phyloP scores from a whole-genome alignment of 1,284 basidiomycete genomes.

The Phellinidium pouzarii region DNA sequence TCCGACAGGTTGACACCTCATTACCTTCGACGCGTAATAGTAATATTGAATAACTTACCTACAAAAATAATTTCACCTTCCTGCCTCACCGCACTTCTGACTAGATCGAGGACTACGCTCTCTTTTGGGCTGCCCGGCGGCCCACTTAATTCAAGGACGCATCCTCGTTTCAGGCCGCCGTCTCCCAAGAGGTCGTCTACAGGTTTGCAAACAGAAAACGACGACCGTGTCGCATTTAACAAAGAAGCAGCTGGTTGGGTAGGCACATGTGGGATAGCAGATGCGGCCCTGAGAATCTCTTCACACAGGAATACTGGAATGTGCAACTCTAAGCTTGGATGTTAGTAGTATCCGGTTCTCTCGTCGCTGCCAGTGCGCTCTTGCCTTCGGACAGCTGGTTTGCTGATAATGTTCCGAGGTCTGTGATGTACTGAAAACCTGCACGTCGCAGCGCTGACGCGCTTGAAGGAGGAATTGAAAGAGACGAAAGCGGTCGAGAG shows the following conservation, averaged over 20 bases:
- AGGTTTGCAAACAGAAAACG: conserved; percentile 36
- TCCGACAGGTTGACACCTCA: background rate
- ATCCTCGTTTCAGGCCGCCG: conserved; percentile 53
- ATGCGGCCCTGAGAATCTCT: conserved; percentile 37
- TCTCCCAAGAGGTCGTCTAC: conserved; percentile 47
- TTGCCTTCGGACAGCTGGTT: conserved; percentile 41
- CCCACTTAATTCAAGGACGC: conserved; percentile 65
- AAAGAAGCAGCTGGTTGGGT: conserved; percentile 54
- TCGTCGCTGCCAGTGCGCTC: background rate
- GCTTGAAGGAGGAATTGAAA: conserved; percentile 32
- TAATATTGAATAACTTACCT: conserved; percentile 40
- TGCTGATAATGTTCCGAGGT: conserved; percentile 34
- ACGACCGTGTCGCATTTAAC: conserved; percentile 27
- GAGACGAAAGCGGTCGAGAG: conserved; percentile 29
- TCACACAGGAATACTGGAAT: conserved; percentile 38
- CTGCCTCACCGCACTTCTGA: conserved; percentile 38
- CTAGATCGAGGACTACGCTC: conserved; percentile 41
- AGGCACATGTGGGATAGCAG: conserved; percentile 31
- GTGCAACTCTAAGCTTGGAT: conserved; percentile 37
- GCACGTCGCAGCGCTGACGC: conserved; percentile 38
- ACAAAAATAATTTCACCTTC: conserved; percentile 51
- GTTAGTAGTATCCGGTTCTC: background rate
- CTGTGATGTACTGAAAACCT: conserved; percentile 46
- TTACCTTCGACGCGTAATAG: conserved; percentile 12
- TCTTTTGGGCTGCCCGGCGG: conserved; percentile 67